Conservation (phyloP, 176 grass and related monocot genomes). For the Musa itinerans region DNA sequence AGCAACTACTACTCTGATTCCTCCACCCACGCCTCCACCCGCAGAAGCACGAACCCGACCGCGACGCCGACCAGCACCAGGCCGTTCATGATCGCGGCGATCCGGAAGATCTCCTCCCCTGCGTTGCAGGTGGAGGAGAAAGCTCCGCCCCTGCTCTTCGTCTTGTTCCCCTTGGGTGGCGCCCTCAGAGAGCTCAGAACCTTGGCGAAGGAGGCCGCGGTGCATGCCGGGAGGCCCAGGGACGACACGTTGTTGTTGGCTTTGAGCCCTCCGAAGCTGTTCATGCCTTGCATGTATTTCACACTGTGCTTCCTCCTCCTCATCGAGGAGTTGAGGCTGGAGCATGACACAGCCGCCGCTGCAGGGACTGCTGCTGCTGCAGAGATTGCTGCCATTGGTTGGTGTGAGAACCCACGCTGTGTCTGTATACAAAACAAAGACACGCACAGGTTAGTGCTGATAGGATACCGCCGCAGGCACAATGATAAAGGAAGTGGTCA, state of each 20-base stretch:
- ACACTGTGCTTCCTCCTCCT: conserved; percentile 11
- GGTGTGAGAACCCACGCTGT: not conserved
- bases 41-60: conserved; percentile 9
- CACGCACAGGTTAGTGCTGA: not conserved
- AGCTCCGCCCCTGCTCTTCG: conserved; percentile 1
- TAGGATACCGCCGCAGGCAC: too few relatives aligned
- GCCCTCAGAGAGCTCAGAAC: conserved; percentile 1
- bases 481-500: too few relatives aligned
- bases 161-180: not conserved
- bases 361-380: not conserved
- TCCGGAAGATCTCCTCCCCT: conserved; percentile 14
- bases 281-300: conserved; percentile 2
- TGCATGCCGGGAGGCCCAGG: conserved; percentile 9
- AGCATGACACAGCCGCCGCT: too few relatives aligned
- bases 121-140: conserved; percentile 20
- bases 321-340: too few relatives aligned
- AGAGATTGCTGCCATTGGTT: conserved; percentile 5
- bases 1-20: not conserved
- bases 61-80: conserved; percentile 16
- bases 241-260: not conserved
- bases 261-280: conserved; percentile 15
- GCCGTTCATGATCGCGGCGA: conserved; percentile 19
- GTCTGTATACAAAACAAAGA: not conserved
- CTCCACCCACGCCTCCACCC: conserved; percentile 17
- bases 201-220: conserved; percentile 3